These are phyloP conservation scores for Claviceps africana DNA, from an alignment of 2,329 filamentous ascomycete species.

Conservation along the genomic window DNA sequence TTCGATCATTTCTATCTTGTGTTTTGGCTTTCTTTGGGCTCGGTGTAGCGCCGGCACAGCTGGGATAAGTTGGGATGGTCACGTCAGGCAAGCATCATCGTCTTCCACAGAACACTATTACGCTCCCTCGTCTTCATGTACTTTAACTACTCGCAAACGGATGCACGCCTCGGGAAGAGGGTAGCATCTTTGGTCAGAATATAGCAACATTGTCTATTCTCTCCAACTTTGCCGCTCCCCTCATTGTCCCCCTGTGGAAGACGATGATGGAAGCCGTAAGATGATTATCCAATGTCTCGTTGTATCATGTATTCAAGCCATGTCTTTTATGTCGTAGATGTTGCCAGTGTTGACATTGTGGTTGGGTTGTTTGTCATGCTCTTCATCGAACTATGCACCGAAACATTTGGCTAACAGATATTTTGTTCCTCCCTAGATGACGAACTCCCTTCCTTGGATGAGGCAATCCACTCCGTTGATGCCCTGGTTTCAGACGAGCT, in stretches of 20 bases:
- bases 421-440: slow-evolving; percentile 39
- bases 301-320: slow-evolving; percentile 7
- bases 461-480: slow-evolving; percentile 50
- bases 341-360: slow-evolving; percentile 8
- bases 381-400: slow-evolving; percentile 14
- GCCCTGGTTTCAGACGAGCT: slow-evolving; percentile 51
- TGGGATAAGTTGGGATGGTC: slow-evolving; percentile 10
- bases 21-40: slow-evolving; percentile 5
- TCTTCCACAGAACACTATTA: slow-evolving; percentile 38
- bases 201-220: slow-evolving; percentile 27
- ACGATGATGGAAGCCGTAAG: slow-evolving; percentile 48
- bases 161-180: slow-evolving; percentile 16
- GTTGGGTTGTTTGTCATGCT: slow-evolving; percentile 16
- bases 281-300: slow-evolving; percentile 22
- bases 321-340: slow-evolving; percentile 5
- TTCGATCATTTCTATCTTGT: slow-evolving; percentile 6
- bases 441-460: slow-evolving; percentile 45
- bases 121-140: slow-evolving; percentile 36
- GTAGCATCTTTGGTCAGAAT: slow-evolving; percentile 26
- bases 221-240: slow-evolving; percentile 20
- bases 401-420: slow-evolving; percentile 24
- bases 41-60: slow-evolving; percentile 1
- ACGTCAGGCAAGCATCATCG: slow-evolving; percentile 56
- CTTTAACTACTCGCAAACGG: slow-evolving; percentile 38
- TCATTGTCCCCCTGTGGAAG: slow-evolving; percentile 35